Evolutionary conservation across 2,329 filamentous ascomycete species (phyloP).

Genomic region (Sporothrix schenckii): DNA sequence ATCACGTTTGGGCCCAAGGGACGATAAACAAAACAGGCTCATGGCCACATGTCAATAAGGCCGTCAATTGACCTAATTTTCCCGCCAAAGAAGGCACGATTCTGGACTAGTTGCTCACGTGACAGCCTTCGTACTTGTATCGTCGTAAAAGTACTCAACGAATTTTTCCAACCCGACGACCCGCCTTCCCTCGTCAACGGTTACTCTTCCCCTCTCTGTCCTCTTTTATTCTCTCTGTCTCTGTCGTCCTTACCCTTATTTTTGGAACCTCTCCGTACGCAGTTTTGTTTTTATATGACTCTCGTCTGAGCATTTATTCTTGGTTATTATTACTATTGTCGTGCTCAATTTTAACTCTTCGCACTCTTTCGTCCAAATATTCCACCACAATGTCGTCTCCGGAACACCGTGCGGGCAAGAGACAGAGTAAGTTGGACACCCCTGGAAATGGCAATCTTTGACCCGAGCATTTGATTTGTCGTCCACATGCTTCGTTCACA

Average conservation of each 20-base stretch:
- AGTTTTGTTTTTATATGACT: neutral
- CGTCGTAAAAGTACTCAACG: neutral
- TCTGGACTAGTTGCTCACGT: conserved; percentile 18
- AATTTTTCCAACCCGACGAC: conserved; percentile 12
- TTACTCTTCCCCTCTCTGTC: neutral
- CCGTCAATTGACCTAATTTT: neutral
- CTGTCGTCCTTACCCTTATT: neutral
- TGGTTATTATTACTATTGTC: neutral
- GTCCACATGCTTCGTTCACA: too few species aligned
- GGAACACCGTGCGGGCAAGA: conserved; percentile 40
- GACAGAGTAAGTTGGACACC: conserved; percentile 40
- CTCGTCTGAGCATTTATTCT: neutral
- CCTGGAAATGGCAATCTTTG: neutral
- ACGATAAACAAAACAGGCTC: neutral
- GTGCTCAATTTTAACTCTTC: neutral
- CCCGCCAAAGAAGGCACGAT: neutral
- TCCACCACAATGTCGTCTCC: conserved; percentile 34
- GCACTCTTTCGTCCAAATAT: too few species aligned
- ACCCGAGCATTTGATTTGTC: neutral
- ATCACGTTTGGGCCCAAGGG: neutral
- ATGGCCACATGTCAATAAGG: conserved; percentile 2
- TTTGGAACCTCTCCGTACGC: neutral
- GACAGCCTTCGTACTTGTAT: neutral
- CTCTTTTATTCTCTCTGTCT: neutral
- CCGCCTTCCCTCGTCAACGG: neutral